phyloP scores from a whole-genome alignment of 768 basidiomycete species.

The Boletus sensibilis region DNA sequence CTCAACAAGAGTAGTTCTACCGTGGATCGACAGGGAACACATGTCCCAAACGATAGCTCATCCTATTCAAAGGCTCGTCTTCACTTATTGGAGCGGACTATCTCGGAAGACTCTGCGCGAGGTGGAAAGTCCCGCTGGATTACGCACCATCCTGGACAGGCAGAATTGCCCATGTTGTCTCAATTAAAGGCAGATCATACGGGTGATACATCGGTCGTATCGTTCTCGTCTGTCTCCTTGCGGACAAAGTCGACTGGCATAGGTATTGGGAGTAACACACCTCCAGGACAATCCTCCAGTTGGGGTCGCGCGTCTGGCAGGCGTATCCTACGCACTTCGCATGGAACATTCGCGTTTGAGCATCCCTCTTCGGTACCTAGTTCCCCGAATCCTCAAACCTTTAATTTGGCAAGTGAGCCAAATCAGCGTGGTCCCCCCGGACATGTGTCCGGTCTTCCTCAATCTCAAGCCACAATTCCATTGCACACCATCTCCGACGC shows the following conservation, averaged over 20 bases:
- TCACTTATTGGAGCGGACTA: slow-evolving; percentile 23
- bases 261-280: slow-evolving; percentile 20
- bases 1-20: slow-evolving; percentile 33
- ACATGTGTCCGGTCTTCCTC: slow-evolving; percentile 6
- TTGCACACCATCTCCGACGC: slow-evolving; percentile 34
- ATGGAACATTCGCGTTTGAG: slow-evolving; percentile 68
- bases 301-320: slow-evolving; percentile 55
- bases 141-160: slow-evolving; percentile 10
- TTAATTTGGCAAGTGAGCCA: slow-evolving; percentile 17
- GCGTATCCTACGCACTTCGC: slow-evolving; percentile 41
- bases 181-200: slow-evolving; percentile 39
- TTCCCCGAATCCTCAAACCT: slow-evolving; percentile 26
- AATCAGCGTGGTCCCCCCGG: slow-evolving; percentile 7
- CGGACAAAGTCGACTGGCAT: slow-evolving; percentile 41
- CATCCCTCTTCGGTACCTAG: slow-evolving; percentile 57
- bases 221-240: slow-evolving; percentile 35
- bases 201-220: slow-evolving; percentile 33
- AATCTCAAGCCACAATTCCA: slow-evolving; percentile 16
- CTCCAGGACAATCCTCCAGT: slow-evolving; percentile 49
- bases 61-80: slow-evolving; percentile 16
- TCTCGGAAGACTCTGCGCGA: slow-evolving; percentile 28
- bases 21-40: slow-evolving; percentile 18
- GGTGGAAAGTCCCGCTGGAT: slow-evolving; percentile 13
- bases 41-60: background rate
- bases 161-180: slow-evolving; percentile 20